These are phyloP conservation scores for Coniochaeta hoffmannii DNA, from an alignment of 2,329 filamentous ascomycete genomes.

Conservation along the genomic window DNA sequence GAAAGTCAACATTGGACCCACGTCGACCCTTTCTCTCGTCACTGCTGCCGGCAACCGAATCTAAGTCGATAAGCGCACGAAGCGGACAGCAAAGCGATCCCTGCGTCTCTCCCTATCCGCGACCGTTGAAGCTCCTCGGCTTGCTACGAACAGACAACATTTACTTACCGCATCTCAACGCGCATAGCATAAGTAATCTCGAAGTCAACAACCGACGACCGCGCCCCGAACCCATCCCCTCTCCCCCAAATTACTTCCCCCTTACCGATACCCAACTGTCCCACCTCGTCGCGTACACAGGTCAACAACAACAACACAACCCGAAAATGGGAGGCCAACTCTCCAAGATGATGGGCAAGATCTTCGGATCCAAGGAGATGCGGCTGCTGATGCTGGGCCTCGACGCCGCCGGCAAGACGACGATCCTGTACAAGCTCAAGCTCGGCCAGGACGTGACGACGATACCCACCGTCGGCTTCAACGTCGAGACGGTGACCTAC, in stretches of 20 bases:
- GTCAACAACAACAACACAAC: constrained; percentile 2
- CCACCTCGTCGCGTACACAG: neutral
- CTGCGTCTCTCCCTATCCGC: neutral
- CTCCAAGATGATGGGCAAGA: constrained; percentile 96
- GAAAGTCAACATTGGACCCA: neutral
- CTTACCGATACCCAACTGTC: too few species aligned
- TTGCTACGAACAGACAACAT: neutral
- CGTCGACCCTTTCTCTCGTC: neutral
- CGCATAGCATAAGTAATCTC: too few species aligned
- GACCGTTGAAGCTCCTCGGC: neutral
- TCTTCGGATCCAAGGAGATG: constrained; percentile 99
- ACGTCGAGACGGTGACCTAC: constrained; percentile 97
- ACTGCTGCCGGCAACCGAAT: neutral
- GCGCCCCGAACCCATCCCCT: too few species aligned
- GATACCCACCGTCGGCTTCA: constrained; percentile 97
- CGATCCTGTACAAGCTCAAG: constrained; percentile 98
- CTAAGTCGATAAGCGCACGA: neutral
- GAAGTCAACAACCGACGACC: too few species aligned
- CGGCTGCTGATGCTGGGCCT: constrained; percentile 95
- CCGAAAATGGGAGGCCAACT: constrained; percentile 81
- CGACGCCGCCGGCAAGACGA: constrained; percentile 97
- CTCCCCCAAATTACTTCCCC: too few species aligned
- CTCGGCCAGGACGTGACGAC: constrained; percentile 89
- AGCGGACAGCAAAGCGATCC: neutral
- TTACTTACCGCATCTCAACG: neutral